These are phyloP conservation scores for Helicocarpus griseus DNA, from an alignment of 2,329 filamentous ascomycete genomes.

Conservation along the genomic window DNA sequence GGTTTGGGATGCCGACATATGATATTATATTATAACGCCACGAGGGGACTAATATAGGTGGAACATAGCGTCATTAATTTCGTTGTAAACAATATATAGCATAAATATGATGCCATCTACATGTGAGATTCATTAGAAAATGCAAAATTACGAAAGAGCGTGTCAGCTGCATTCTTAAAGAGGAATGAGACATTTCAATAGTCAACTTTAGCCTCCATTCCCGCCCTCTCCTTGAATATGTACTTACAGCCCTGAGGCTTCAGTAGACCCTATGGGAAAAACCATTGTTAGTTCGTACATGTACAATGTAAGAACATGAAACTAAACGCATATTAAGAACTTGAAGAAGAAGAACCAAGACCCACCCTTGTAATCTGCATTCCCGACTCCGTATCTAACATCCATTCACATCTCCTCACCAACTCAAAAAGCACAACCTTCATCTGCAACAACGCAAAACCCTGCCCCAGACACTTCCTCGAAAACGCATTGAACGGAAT, in stretches of 20 bases:
- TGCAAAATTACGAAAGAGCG: no score
- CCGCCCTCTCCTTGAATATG: neutral
- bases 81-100: no score
- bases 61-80: no score
- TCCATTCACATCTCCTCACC: neutral
- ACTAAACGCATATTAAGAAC: neutral
- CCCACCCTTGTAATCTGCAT: neutral
- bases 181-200: neutral
- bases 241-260: neutral
- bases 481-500: conserved; percentile 24
- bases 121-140: no score
- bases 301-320: neutral
- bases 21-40: no score
- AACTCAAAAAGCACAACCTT: conserved; percentile 1
- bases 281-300: neutral
- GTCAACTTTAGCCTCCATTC: neutral
- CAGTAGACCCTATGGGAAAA: neutral
- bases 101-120: no score
- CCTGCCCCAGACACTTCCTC: conserved; percentile 21
- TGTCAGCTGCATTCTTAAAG: neutral
- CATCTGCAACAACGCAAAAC: conserved; percentile 17
- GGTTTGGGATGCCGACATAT: neutral
- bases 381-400: neutral
- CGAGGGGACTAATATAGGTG: no score
- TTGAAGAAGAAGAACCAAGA: neutral